Percentiles rank a stretch among this genome's conserved stretches.
These are phyloP conservation scores for Emmonsiellopsis sp. DNA, from an alignment of 2,329 filamentous ascomycete genomes.

Conservation along the genomic window DNA sequence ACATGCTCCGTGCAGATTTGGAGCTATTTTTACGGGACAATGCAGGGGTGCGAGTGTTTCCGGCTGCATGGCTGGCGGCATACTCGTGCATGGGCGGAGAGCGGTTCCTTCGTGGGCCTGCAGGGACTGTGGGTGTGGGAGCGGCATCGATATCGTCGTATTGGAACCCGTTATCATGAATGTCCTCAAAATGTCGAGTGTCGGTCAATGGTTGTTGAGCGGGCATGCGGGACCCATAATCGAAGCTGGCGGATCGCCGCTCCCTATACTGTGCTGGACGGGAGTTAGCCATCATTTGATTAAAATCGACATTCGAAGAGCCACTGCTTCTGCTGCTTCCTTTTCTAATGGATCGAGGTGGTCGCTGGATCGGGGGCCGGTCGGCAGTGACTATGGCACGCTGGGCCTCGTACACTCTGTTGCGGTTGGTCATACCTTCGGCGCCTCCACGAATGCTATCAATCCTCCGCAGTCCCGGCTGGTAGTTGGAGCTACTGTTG, in stretches of 20 bases:
- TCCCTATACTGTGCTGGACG: slow-evolving; percentile 23
- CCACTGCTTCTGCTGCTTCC: slow-evolving; percentile 66
- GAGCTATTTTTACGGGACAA: slow-evolving; percentile 33
- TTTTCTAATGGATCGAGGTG: slow-evolving; percentile 38
- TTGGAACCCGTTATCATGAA: slow-evolving; percentile 4
- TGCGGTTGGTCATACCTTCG: slow-evolving; percentile 30
- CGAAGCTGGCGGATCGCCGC: slow-evolving; percentile 37
- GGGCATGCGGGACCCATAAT: slow-evolving; percentile 30
- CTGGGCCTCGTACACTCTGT: slow-evolving; percentile 25
- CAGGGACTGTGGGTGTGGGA: slow-evolving; percentile 74
- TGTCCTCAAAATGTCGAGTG: background rate
- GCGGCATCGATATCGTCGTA: slow-evolving; percentile 62
- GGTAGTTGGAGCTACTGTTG: slow-evolving; percentile 70
- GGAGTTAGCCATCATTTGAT: slow-evolving; percentile 35
- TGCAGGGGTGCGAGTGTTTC: slow-evolving; percentile 22
- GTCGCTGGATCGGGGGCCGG: slow-evolving; percentile 30
- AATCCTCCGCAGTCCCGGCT: slow-evolving; percentile 49
- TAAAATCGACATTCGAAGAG: slow-evolving; percentile 68
- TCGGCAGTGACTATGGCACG: slow-evolving; percentile 16
- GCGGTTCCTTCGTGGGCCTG: slow-evolving; percentile 56
- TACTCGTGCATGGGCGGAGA: slow-evolving; percentile 28
- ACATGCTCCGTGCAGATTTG: slow-evolving; percentile 32
- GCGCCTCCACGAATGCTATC: slow-evolving; percentile 47
- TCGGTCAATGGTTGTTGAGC: background rate
- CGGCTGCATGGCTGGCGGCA: slow-evolving; percentile 15